These are phyloP conservation scores for Takakia lepidozioides DNA, from an alignment of 225 moss, liverwort and hornwort species.

Conservation along the genomic window DNA sequence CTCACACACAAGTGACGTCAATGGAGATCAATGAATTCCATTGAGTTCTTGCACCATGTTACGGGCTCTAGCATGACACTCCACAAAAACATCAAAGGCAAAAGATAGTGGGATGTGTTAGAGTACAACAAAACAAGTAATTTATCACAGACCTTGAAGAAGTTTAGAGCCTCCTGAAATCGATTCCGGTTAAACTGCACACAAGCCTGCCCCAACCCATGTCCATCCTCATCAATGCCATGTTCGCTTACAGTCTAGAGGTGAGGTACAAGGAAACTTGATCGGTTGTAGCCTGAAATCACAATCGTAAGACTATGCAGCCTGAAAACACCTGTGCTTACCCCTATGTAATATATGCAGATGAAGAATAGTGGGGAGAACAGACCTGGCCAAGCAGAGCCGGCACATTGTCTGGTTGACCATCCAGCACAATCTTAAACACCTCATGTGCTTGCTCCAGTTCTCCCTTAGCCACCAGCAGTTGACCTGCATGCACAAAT, in stretches of 20 bases:
- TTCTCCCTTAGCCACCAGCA: slow-evolving; percentile 93
- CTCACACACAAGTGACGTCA: too few species aligned
- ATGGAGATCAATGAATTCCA: too few species aligned
- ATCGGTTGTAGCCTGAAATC: too few species aligned
- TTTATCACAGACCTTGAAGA: slow-evolving; percentile 56
- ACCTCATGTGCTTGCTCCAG: slow-evolving; percentile 95
- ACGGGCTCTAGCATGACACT: neutral
- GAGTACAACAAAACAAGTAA: neutral
- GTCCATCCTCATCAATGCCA: neutral
- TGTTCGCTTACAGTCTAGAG: neutral
- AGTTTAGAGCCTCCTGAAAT: slow-evolving; percentile 62
- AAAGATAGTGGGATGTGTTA: too few species aligned
- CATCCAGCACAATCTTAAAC: slow-evolving; percentile 92
- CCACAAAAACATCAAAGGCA: too few species aligned
- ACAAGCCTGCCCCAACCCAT: slow-evolving; percentile 53
- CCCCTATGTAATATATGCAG: too few species aligned
- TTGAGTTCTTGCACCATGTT: neutral
- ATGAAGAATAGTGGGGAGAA: neutral
- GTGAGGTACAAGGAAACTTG: too few species aligned
- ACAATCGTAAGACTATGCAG: too few species aligned
- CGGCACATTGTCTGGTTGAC: slow-evolving; percentile 85
- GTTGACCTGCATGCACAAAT: slow-evolving; percentile 38
- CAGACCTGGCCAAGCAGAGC: slow-evolving; percentile 73
- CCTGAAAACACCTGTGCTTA: too few species aligned
- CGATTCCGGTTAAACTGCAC: slow-evolving; percentile 93